phyloP scores from a whole-genome alignment of 306 rosid genomes.

The Vigna trinervia region DNA sequence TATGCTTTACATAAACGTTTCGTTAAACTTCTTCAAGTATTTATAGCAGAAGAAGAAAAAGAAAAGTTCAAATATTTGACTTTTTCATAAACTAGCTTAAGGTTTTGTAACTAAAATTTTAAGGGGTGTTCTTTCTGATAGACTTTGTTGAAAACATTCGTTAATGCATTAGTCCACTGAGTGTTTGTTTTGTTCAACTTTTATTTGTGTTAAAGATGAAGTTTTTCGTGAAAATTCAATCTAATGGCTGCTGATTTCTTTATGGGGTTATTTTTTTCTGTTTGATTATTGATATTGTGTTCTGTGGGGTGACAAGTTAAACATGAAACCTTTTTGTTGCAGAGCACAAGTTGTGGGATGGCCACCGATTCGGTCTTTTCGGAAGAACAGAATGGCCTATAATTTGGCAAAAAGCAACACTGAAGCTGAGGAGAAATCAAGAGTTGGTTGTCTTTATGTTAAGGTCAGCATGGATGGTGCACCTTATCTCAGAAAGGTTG shows the following conservation, averaged over 20 bases:
- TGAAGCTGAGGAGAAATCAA: constrained; percentile 21
- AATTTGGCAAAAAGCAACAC: constrained; percentile 8
- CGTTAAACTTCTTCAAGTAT: background rate
- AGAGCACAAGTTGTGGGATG: constrained; percentile 33
- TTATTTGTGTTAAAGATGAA: background rate
- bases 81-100: background rate
- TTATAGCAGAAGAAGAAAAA: background rate
- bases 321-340: background rate
- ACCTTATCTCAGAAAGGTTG: constrained; percentile 35
- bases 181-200: background rate
- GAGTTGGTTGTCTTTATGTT: constrained; percentile 26
- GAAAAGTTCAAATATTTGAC: background rate
- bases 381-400: constrained; percentile 18
- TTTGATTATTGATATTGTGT: background rate
- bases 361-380: constrained; percentile 31
- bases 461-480: constrained; percentile 35
- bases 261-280: background rate
- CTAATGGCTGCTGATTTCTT: too few species aligned
- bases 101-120: too few species aligned
- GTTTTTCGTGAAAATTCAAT: background rate
- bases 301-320: background rate
- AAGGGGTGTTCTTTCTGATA: background rate
- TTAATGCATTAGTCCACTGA: background rate
- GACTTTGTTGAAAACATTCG: background rate
- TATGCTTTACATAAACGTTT: background rate